A percentile compares a stretch with the other conserved stretches of the same genome.
Conservation (phyloP, 768 basidiomycete genomes). For the Phlebiopsis gigantea region DNA sequence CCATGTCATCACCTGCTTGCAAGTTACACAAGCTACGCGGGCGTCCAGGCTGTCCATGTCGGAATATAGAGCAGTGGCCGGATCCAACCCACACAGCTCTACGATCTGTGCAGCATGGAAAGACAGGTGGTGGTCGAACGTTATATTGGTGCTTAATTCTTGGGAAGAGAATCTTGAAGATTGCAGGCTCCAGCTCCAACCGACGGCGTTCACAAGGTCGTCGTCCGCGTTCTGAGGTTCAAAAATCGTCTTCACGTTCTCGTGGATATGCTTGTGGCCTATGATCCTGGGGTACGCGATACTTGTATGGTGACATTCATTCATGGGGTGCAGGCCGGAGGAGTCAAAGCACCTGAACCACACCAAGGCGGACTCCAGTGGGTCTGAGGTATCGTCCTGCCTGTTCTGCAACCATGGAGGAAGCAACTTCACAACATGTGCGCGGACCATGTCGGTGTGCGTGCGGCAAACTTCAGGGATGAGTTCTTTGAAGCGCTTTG, state of each 20-base stretch:
- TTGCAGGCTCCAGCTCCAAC: not conserved
- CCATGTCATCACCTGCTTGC: not conserved
- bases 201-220: not conserved
- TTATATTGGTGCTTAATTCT: not conserved
- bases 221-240: not conserved
- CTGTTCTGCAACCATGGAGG: not conserved
- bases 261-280: not conserved
- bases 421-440: not conserved
- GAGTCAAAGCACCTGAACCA: not conserved
- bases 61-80: not conserved
- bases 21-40: not conserved
- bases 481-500: not conserved
- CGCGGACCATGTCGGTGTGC: not conserved
- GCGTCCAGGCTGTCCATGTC: constrained; percentile 1
- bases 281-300: not conserved
- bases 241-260: no score
- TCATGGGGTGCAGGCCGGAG: not conserved
- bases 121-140: not conserved
- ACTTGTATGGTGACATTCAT: not conserved
- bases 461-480: not conserved
- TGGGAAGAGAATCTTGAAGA: not conserved
- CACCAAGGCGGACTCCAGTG: not conserved
- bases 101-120: not conserved
- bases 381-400: no score
- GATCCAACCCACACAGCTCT: not conserved